A percentile compares a stretch with the other conserved stretches of the same genome.
Evolutionary conservation across 2,329 filamentous ascomycete species (phyloP).

Genomic region (Coleophoma cylindrospora): DNA sequence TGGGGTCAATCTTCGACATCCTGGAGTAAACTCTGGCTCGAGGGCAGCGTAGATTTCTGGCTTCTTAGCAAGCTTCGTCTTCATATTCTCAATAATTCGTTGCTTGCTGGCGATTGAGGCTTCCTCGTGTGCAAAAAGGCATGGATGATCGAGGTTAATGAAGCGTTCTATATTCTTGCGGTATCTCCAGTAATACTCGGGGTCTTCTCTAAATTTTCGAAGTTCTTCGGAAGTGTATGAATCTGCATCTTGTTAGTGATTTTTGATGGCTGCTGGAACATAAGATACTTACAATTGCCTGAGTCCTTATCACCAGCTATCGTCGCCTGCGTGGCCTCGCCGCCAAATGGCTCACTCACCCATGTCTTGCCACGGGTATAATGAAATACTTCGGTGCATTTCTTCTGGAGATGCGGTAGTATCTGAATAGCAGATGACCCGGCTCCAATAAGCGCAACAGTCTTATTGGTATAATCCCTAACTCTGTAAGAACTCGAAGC

Average conservation of each 20-base stretch:
- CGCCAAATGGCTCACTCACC: slow-evolving; percentile 11
- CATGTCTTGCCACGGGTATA: slow-evolving; percentile 43
- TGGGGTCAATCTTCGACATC: slow-evolving; percentile 32
- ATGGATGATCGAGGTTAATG: neutral
- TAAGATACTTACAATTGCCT: slow-evolving; percentile 26
- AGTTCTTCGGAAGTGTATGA: slow-evolving; percentile 30
- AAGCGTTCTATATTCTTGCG: slow-evolving; percentile 32
- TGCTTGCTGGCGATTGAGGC: slow-evolving; percentile 13
- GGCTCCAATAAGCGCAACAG: slow-evolving; percentile 23
- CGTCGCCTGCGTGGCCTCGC: neutral
- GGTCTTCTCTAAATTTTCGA: slow-evolving; percentile 31
- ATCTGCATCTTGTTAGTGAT: neutral
- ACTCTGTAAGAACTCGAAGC: neutral
- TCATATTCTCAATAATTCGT: slow-evolving; percentile 8
- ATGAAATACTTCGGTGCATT: slow-evolving; percentile 41
- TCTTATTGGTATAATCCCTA: slow-evolving; percentile 5
- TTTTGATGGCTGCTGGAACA: neutral
- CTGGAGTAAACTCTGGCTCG: slow-evolving; percentile 33
- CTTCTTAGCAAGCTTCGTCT: slow-evolving; percentile 31
- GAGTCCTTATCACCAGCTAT: slow-evolving; percentile 22
- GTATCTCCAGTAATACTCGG: slow-evolving; percentile 32
- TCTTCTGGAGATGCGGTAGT: slow-evolving; percentile 27
- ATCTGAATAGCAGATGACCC: slow-evolving; percentile 28
- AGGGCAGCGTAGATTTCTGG: slow-evolving; percentile 25
- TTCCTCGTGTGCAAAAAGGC: neutral